phyloP scores from a whole-genome alignment of 805 yeast species.

The Candida incommunis region DNA sequence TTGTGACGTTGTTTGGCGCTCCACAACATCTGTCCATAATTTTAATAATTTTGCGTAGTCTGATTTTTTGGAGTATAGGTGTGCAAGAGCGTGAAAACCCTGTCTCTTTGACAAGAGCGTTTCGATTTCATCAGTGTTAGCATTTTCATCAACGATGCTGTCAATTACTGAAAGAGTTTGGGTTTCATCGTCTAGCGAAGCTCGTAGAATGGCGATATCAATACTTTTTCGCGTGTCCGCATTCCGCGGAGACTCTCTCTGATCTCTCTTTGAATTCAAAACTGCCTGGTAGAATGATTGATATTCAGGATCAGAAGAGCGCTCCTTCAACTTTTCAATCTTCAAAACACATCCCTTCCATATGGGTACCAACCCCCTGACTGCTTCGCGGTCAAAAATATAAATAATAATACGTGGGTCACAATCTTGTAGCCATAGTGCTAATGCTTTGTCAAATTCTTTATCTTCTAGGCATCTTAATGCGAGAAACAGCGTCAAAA shows the following conservation, averaged over 20 bases:
- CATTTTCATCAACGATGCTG: conserved; percentile 7
- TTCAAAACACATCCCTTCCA: neutral
- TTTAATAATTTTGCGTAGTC: conserved; percentile 11
- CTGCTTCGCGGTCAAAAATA: neutral
- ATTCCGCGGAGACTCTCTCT: neutral
- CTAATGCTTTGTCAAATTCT: neutral
- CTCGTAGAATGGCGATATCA: neutral
- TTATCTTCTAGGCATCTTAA: neutral
- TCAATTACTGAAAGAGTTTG: neutral
- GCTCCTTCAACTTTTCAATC: neutral
- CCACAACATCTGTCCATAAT: conserved; percentile 11
- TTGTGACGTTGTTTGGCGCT: conserved; percentile 14
- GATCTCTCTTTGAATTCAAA: neutral
- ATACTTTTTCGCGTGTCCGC: neutral
- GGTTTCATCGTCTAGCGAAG: neutral
- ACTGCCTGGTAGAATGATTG: neutral
- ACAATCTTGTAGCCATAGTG: neutral
- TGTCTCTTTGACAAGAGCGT: neutral
- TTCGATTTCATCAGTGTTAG: conserved; percentile 10
- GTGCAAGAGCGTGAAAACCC: neutral
- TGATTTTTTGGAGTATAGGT: conserved; percentile 6
- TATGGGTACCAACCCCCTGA: neutral
- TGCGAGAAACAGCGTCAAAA: neutral
- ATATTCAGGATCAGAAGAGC: neutral
- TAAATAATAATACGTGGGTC: neutral